A percentile compares a stretch with the other conserved stretches of the same genome.
Evolutionary conservation across 2,329 filamentous ascomycete genomes (phyloP).

Genomic region (Fusarium miscanthi): DNA sequence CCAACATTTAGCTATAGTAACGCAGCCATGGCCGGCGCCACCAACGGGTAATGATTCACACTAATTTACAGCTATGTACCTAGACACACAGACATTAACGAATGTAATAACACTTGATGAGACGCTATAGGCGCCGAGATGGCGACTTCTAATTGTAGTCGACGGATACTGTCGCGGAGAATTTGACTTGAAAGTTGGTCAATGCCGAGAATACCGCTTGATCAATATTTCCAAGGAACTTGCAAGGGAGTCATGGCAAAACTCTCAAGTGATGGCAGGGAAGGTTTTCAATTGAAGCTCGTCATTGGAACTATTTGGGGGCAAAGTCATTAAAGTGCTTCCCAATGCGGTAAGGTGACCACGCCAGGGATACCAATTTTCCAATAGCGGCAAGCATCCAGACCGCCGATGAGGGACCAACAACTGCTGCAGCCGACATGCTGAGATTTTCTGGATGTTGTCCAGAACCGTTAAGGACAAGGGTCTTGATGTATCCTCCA

Average conservation of each 20-base stretch:
- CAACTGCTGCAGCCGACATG: conserved; percentile 25
- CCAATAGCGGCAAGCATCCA: conserved; percentile 37
- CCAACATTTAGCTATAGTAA: conserved; percentile 27
- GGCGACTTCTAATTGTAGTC: background rate
- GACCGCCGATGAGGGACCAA: conserved; percentile 24
- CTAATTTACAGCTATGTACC: conserved; percentile 14
- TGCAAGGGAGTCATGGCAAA: conserved; percentile 22
- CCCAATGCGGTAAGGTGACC: conserved; percentile 28
- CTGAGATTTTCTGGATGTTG: conserved; percentile 25
- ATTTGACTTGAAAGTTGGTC: conserved; percentile 6
- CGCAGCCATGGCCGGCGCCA: conserved; percentile 26
- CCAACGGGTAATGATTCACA: conserved; percentile 28
- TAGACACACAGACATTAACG: background rate
- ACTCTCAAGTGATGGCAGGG: conserved; percentile 25
- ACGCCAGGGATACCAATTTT: conserved; percentile 15
- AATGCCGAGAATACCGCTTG: conserved; percentile 16
- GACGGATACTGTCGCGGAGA: background rate
- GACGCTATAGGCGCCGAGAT: conserved; percentile 19
- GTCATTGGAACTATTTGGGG: conserved; percentile 34
- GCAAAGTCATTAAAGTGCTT: conserved; percentile 33
- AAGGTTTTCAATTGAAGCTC: conserved; percentile 16
- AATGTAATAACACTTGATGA: background rate
- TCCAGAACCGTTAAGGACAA: conserved; percentile 16
- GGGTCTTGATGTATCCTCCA: conserved; percentile 8
- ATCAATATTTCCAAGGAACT: conserved; percentile 19